Conservation (phyloP, 2,329 filamentous ascomycete genomes). For the Lecanicillium sp. region DNA sequence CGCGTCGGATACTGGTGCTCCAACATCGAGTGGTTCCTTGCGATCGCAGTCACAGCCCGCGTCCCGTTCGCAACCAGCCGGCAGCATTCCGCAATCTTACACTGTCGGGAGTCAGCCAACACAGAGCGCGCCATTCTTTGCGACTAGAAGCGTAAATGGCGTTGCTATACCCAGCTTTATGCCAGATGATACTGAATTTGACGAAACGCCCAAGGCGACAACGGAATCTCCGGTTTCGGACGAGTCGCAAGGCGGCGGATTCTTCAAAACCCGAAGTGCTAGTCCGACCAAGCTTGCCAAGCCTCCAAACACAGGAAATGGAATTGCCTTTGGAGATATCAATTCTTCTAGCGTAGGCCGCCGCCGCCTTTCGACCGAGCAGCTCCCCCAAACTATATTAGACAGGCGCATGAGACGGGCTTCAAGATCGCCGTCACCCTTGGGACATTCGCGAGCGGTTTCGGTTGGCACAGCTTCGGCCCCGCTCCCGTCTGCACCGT, state of each 20-base stretch:
- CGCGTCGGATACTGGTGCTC: constrained; percentile 37
- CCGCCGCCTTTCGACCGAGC: constrained; percentile 43
- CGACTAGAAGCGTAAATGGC: constrained; percentile 37
- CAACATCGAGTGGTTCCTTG: constrained; percentile 44
- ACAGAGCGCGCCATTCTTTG: constrained; percentile 25
- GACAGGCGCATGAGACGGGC: constrained; percentile 44
- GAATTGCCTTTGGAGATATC: constrained; percentile 40
- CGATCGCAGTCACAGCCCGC: constrained; percentile 61
- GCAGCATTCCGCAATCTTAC: constrained; percentile 16
- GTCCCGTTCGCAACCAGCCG: constrained; percentile 33
- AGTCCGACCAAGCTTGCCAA: constrained; percentile 17
- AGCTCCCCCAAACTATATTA: constrained; percentile 43
- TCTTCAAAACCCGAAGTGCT: constrained; percentile 18
- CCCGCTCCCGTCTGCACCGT: constrained; percentile 29
- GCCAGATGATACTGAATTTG: constrained; percentile 43
- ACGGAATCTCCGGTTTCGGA: constrained; percentile 41
- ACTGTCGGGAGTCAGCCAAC: constrained; percentile 23
- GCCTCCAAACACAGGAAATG: constrained; percentile 18
- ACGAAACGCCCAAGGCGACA: constrained; percentile 32
- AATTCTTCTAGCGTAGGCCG: constrained; percentile 30
- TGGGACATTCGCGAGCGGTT: constrained; percentile 39
- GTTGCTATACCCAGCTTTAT: constrained; percentile 47
- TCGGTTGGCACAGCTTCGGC: constrained; percentile 32
- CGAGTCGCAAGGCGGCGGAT: constrained; percentile 26
- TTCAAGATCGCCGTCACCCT: constrained; percentile 48